Evolutionary conservation across 179 eudicot species (phyloP), one percentile per base, ranked within the genome.

Genomic region (Silene noctiflora): DNA sequence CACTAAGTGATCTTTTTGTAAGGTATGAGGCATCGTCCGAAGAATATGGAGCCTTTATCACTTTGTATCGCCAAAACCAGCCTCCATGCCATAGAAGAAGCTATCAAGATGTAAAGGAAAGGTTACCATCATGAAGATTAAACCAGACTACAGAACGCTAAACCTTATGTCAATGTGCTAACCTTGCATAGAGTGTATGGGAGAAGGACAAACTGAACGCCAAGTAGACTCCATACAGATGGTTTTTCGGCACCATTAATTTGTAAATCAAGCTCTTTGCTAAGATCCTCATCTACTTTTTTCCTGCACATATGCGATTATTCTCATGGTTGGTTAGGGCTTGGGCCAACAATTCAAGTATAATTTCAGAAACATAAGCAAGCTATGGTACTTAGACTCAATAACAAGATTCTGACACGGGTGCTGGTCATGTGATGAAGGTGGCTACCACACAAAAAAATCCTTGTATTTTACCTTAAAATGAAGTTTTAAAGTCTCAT

Each of bases 201-300:
- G 33, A 95, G 79, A 58, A 95, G 91, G 59, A 95, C 77, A 75
- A 92, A 84, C 58, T 89, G 95, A 73, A 93, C 83, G 75, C 90
- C 88, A 56, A 95, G 72, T 67, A 95, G 86, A 56, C 87, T 91
- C 99, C 97, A 92, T 44, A 91, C 55, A 55, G 99, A 91, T 77
- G 99, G 99, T 79, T 87, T 89, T 80, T 93, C 99, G 72, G 99
- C 97, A 51, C 99, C 99, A 67, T 91, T 92, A 70, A 95, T 95
- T 87, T 95, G 97, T 82, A 95, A 82, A 65, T 95, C 97, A 83
- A 95, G 96, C 82, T 95, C 99, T 79, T 93, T 93, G 91, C 96
- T 88, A 27, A 95, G 86, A 62, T 95, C 99, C 75, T 89, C 99
- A 33, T 83, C 86, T 71, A 85, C 63, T 71, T 88, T 72, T 33